phyloP scores from a whole-genome alignment of 352 stramenopile species.

The Phytopythium chamaehyphon region DNA sequence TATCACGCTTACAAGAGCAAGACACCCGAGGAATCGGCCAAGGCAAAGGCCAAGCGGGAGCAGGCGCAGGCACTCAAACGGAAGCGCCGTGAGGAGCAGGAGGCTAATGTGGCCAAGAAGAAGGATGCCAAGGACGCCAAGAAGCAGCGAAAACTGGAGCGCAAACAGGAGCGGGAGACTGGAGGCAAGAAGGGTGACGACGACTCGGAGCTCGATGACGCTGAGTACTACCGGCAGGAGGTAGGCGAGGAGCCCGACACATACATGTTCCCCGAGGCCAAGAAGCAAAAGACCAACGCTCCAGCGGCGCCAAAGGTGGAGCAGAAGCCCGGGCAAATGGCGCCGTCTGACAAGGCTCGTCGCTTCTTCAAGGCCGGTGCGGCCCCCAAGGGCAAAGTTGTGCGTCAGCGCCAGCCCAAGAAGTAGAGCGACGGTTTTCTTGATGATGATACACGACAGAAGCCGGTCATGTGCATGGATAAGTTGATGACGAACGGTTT shows the following conservation, averaged over 20 bases:
- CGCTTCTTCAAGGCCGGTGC: slow-evolving; percentile 37
- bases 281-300: slow-evolving; percentile 37
- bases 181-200: slow-evolving; percentile 27
- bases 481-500: not conserved
- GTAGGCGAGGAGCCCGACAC: slow-evolving; percentile 76
- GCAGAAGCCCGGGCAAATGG: slow-evolving; percentile 58
- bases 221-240: slow-evolving; percentile 81
- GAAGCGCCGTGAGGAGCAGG: slow-evolving; percentile 86
- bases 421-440: slow-evolving; percentile 22
- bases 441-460: not conserved
- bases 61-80: slow-evolving; percentile 67
- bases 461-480: not conserved
- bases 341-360: slow-evolving; percentile 58
- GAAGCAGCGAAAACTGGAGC: slow-evolving; percentile 67
- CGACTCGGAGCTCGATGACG: slow-evolving; percentile 69
- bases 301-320: slow-evolving; percentile 8
- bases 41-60: slow-evolving; percentile 79
- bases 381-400: slow-evolving; percentile 49
- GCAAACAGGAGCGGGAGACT: slow-evolving; percentile 44
- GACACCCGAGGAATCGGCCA: slow-evolving; percentile 76
- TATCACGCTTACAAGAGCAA: slow-evolving; percentile 95
- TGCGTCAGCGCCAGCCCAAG: slow-evolving; percentile 53
- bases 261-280: slow-evolving; percentile 75
- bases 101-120: slow-evolving; percentile 88
- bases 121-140: slow-evolving; percentile 75